Evolutionary conservation across 1,139 yeast genomes (phyloP), one percentile per base, ranked within the genome.

Genomic region (Kodamaea alishanica): DNA sequence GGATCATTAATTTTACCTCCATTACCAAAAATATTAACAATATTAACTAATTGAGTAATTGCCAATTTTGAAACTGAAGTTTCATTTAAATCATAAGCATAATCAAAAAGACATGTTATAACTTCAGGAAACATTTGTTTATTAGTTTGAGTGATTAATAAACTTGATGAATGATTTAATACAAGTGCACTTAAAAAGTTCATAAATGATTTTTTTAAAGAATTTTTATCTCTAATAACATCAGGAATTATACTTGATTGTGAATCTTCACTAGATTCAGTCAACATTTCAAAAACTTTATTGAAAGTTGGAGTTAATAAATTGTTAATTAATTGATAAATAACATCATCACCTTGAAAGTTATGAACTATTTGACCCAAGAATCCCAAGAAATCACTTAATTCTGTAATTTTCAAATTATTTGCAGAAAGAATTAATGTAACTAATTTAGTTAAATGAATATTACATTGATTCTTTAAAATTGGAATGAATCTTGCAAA

Each of bases 341-440:
- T 78, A 35, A 74, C 75, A 32, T 77, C 80, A 50, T 85, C 84
- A 34, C 70, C 68, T 52, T 79, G 77, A 61, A 84, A 88, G 51
- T 73, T 77, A 60, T 92, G 97, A 35, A 85, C 79, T 45, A 92
- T 76, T 61, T 92, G 97, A 6, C 96, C 94, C 49, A 92, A 67
- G 57, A 92, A 92, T 36, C 92, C 77, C 41, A 89, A 65, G 56
- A 94, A 89, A 55, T 88, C 96, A 33, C 77, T 73, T 55, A 90
- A 65, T 57, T 92, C 98, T 35, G 70, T 62, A 6, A 77, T 64
- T 44, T 75, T 79, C 48, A 84, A 62, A 52, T 79, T 75, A 34
- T 76, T 78, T n/a, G 85, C 76, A 6, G 81, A 77, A 57, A 94
- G 71, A 37, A 86, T 69, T n/a, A 84, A 68, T 2, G 86, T 77